A percentile compares a stretch with the other conserved stretches of the same genome.
Conservation (phyloP, 2,329 filamentous ascomycete genomes). For the Chalaropsis thielavioides region DNA sequence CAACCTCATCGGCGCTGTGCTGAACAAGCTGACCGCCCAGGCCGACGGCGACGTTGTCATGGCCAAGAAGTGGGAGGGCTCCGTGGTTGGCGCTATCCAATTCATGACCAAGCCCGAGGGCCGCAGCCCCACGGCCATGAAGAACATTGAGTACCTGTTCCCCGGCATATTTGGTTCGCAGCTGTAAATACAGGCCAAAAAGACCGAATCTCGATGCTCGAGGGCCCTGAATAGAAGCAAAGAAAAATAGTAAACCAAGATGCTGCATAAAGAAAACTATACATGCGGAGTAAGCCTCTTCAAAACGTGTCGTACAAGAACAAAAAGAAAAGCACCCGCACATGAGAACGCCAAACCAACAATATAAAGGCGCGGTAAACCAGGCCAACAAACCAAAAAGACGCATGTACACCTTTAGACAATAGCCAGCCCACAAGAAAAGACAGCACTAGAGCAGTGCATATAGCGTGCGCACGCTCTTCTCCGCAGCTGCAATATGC, state of each 20-base stretch:
- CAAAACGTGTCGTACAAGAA: background rate
- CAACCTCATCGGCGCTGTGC: conserved; percentile 67
- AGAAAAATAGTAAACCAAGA: background rate
- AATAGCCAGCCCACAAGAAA: background rate
- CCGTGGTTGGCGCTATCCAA: conserved; percentile 60
- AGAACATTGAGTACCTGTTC: conserved; percentile 77
- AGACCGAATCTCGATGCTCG: background rate
- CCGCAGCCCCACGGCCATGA: conserved; percentile 56
- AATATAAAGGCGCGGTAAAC: background rate
- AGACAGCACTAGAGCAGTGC: conserved; percentile 37
- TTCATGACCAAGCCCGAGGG: conserved; percentile 71
- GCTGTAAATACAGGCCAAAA: background rate
- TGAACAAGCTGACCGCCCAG: conserved; percentile 69
- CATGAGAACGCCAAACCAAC: background rate
- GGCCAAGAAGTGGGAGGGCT: conserved; percentile 69
- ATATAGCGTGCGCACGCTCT: conserved; percentile 51
- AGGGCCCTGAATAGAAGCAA: background rate
- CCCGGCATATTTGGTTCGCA: conserved; percentile 45
- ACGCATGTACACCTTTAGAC: background rate
- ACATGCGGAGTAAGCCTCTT: background rate
- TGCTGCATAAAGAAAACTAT: conserved; percentile 1
- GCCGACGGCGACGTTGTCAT: conserved; percentile 61
- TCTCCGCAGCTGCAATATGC: conserved; percentile 60
- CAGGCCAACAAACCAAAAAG: background rate
- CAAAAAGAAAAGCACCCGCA: background rate